Evolutionary conservation across 371 early-diverging fungal genomes (phyloP), one percentile per base, ranked within the genome.

Genomic region (Thermomucor indicae-seudaticae): DNA sequence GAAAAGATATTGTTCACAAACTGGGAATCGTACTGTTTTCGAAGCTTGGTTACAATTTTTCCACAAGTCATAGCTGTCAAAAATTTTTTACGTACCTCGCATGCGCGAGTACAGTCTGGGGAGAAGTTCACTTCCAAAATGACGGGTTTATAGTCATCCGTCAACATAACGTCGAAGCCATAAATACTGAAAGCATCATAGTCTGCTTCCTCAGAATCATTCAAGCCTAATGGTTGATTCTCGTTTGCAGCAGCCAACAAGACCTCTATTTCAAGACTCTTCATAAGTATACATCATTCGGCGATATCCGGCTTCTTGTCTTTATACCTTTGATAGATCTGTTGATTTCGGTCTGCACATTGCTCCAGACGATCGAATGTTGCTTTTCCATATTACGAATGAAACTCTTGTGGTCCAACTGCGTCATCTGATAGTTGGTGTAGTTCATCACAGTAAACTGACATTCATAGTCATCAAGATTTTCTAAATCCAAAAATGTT

Each of bases 381-480:
- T 79, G 71, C 55, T 79, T 79, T 45, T 82, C 80, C 54, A 82
- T 72, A 47, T 79, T 71, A 41, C 62, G 65, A 46, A 79, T 82
- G 48, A 82, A 82, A 32, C 76, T 70, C 52, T 72, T 72, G 57
- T 77, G 56, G 50, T 79, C 70, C 20, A 82, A 53, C 38, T 78
- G 77, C 1, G 80, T 82, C 79, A 79, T 65, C 51, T 70, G 69
- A 52, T 68, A 78, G 34, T 74, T 70, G 43, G 75, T 67, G 23
- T 80, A 78, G 49, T 80, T 80, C 78, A 78, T 80, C 16, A 78
- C 77, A 1, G 81, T 81, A 28, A 79, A 79, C 31, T 81, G 80
- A 35, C 73, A 62, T 43, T 81, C 82, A 51, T 79, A 76, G 42
- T 82, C 80, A 42, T 73, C 62, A 56, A 74, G 52, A 42, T 78